These are phyloP conservation scores for Lachnellula hyalina DNA, from an alignment of 2,329 filamentous ascomycete genomes.

Conservation along the genomic window DNA sequence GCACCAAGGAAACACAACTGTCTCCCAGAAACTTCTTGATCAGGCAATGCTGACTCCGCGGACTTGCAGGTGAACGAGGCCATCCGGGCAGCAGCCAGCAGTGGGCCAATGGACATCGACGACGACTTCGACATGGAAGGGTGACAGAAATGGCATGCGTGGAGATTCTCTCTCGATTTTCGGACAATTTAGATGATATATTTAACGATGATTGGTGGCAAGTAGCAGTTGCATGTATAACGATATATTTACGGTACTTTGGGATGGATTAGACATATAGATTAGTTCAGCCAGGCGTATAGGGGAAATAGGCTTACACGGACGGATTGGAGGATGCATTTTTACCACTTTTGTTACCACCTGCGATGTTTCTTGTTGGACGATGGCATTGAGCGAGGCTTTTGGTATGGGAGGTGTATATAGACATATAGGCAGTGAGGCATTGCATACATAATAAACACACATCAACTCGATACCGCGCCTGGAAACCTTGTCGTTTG, in stretches of 20 bases:
- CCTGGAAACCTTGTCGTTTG: no score
- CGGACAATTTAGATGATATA: neutral
- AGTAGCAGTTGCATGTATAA: neutral
- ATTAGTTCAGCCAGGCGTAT: no score
- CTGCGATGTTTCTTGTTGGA: neutral
- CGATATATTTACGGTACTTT: no score
- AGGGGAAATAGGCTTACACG: neutral
- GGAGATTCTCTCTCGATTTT: neutral
- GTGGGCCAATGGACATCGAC: neutral
- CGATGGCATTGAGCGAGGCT: neutral
- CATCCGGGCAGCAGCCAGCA: neutral
- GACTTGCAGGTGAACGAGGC: no score
- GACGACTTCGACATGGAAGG: slow-evolving; percentile 1
- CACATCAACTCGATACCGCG: no score
- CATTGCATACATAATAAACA: no score
- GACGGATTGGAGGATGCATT: neutral
- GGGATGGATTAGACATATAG: no score
- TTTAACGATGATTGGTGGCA: neutral
- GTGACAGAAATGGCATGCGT: neutral
- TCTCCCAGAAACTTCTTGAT: no score
- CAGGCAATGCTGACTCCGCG: no score
- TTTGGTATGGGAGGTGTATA: neutral
- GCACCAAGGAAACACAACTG: no score
- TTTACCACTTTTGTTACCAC: neutral
- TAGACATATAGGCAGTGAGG: no score